phyloP scores from a whole-genome alignment of 2,329 filamentous ascomycete genomes.

The Alternaria sp. region DNA sequence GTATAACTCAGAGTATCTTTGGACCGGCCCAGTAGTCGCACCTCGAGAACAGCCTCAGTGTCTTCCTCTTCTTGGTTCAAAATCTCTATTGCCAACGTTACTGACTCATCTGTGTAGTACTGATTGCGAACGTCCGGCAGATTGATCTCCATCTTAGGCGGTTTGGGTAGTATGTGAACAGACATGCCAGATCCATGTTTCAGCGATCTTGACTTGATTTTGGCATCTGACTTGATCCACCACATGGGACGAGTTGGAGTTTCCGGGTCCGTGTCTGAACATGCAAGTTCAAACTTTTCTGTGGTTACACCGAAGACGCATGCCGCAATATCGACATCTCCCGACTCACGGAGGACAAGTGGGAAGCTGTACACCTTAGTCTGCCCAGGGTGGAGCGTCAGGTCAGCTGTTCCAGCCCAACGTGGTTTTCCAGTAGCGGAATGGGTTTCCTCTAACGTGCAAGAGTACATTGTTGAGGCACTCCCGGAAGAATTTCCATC shows the following conservation, averaged over 20 bases:
- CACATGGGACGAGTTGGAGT: constrained; percentile 37
- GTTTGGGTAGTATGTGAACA: constrained; percentile 82
- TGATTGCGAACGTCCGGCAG: constrained; percentile 69
- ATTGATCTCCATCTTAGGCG: constrained; percentile 85
- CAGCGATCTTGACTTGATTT: constrained; percentile 39
- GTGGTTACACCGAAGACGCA: constrained; percentile 70
- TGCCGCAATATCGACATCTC: constrained; percentile 73
- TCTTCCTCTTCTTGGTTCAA: constrained; percentile 85
- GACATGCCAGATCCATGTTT: constrained; percentile 54
- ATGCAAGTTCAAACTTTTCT: constrained; percentile 72
- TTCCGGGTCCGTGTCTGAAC: constrained; percentile 62
- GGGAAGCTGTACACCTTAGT: constrained; percentile 75
- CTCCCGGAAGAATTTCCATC: constrained; percentile 18
- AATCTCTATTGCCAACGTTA: constrained; percentile 73
- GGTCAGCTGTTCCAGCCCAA: constrained; percentile 66
- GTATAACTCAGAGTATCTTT: constrained; percentile 56
- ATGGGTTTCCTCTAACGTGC: constrained; percentile 38
- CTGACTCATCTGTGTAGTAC: constrained; percentile 85
- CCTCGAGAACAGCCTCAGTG: constrained; percentile 74
- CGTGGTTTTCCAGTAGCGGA: constrained; percentile 42
- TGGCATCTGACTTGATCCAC: constrained; percentile 42
- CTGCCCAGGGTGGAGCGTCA: constrained; percentile 72
- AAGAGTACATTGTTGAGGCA: constrained; percentile 30
- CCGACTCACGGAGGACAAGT: constrained; percentile 80
- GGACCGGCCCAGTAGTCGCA: constrained; percentile 69